Base-by-base conservation (phyloP, 768 basidiomycete genomes). In the Trametes meyenii region DNA sequence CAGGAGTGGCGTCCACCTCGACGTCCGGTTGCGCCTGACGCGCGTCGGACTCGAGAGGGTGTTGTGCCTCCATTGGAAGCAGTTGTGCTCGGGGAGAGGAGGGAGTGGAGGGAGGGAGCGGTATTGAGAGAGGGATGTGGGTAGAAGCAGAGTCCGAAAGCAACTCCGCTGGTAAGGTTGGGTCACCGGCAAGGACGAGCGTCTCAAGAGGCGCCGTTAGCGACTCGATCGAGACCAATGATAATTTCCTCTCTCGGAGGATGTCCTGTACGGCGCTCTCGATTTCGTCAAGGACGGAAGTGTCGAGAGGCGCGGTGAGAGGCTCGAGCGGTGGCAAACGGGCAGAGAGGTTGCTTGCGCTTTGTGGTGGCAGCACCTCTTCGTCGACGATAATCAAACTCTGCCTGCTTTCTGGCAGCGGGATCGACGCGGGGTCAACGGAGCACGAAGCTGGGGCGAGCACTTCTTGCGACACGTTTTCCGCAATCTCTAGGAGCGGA, bases 171-270 rank as follows among this genome's bases (percentile, higher is more conserved):
- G 23, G 29, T 24, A 49, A 13, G 17, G 19, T 23, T 7, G 3
- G 46, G 13, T 58, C 48, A 8, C 43, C 57, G 40, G 2, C 2
- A 2, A 62, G 44, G 17, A 62, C 50, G 16, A 62, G 55, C 3
- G 54, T 55, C 53, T 61, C 60, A 29, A 61, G 50, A 3, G 61
- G 61, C 5, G 61, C 55, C 2, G 61, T 62, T 21, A 62, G 50
- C 11, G 55, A 56, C 49, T 56, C 49, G 21, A 62, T 44, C 1
- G 60, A 55, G 6, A 24, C 33, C 17, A 62, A 17, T 3, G 61
- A 51, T 7, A 49, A 3, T 23, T 50, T 53, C 38, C 51, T 54
- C 23, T 33, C 24, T 19, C 44, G 35, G 3, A 35, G 49, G 5
- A 13, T 2, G 5, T 19, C 49, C 5, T 29, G 8, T 21, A 38